These are phyloP conservation scores for Neurospora sp. DNA, from an alignment of 495 filamentous ascomycete species.

Conservation along the genomic window DNA sequence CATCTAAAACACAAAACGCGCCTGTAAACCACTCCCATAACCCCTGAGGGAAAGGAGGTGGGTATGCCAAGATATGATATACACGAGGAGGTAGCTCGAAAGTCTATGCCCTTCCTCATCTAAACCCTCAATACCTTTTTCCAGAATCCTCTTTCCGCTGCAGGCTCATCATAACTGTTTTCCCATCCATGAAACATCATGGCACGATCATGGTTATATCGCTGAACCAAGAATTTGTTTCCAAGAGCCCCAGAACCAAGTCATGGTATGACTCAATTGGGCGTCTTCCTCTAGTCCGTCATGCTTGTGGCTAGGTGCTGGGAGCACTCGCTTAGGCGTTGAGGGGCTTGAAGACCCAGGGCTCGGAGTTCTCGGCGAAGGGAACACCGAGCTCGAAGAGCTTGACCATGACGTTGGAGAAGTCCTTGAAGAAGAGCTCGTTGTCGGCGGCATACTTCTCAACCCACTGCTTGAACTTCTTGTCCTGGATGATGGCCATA, in stretches of 20 bases:
- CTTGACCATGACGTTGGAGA: conserved; percentile 65
- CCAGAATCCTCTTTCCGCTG: neutral
- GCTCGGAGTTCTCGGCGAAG: conserved; percentile 56
- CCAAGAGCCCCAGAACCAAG: neutral
- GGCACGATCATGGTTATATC: neutral
- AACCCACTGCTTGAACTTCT: conserved; percentile 73
- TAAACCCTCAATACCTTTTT: neutral
- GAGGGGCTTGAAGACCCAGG: conserved; percentile 63
- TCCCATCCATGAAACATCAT: neutral
- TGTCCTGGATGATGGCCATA: conserved; percentile 79
- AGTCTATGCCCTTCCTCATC: neutral
- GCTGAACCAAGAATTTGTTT: neutral
- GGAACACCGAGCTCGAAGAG: conserved; percentile 94
- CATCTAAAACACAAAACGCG: neutral
- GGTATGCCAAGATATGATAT: neutral
- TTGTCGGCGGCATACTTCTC: conserved; percentile 90
- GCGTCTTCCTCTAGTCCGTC: neutral
- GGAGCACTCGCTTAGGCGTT: conserved; percentile 9
- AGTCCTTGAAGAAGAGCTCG: conserved; percentile 88
- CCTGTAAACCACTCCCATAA: neutral
- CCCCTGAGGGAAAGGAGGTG: neutral
- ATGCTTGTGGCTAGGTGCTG: neutral
- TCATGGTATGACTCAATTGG: neutral
- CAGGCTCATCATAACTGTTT: neutral
- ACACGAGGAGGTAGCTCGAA: neutral